Evolutionary conservation across 257 asterid species (phyloP).

Genomic region (Fraxinus quadrangulata): DNA sequence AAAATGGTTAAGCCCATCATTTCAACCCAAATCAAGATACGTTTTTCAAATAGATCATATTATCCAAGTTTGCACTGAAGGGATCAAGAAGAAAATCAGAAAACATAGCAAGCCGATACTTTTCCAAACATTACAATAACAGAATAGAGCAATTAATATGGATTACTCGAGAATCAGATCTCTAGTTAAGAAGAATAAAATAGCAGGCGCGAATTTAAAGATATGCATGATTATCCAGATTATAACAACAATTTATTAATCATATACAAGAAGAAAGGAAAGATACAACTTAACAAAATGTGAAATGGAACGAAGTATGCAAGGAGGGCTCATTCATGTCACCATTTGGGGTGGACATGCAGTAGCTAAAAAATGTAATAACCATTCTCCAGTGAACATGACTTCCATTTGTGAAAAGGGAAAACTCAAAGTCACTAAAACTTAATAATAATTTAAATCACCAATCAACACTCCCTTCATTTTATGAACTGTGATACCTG

Average conservation of each 20-base stretch:
- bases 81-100: conserved; percentile 14
- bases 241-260: conserved; percentile 4
- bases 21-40: conserved; percentile 23
- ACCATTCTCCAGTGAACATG: conserved; percentile 1
- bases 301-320: conserved; percentile 1
- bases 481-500: neutral
- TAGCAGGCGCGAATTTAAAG: neutral
- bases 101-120: conserved; percentile 9
- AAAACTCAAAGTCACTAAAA: neutral
- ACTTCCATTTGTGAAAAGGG: conserved; percentile 4
- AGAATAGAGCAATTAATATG: neutral
- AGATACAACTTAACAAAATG: conserved; percentile 7
- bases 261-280: neutral
- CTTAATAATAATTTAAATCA: neutral
- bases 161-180: neutral
- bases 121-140: neutral
- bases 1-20: conserved; percentile 28
- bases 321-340: neutral
- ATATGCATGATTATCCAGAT: conserved; percentile 1
- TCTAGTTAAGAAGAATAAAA: neutral
- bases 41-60: conserved; percentile 9
- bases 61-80: conserved; percentile 13
- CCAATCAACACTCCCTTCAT: conserved; percentile 1
- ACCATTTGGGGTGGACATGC: conserved; percentile 5
- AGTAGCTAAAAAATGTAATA: neutral